These are phyloP conservation scores for Eucalyptus sp. DNA, from an alignment of 345 rosid genomes.

Conservation along the genomic window DNA sequence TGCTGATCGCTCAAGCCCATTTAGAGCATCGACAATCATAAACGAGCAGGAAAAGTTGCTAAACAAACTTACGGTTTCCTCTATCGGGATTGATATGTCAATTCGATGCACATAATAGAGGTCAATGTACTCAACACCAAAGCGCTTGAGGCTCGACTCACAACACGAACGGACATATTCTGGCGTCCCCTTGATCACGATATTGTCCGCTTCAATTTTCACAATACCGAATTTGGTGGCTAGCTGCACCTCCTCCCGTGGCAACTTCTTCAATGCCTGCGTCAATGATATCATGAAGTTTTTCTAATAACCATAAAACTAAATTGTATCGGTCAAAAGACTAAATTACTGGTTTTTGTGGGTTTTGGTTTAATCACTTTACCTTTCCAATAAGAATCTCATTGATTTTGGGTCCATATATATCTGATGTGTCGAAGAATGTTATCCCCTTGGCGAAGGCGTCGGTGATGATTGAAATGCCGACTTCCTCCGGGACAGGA, in stretches of 20 bases:
- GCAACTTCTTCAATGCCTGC: constrained; percentile 15
- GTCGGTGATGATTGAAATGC: neutral
- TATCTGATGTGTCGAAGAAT: neutral
- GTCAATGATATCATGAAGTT: neutral
- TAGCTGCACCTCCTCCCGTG: constrained; percentile 13
- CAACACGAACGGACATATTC: constrained; percentile 13
- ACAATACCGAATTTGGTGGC: constrained; percentile 16
- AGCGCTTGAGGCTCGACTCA: constrained; percentile 15
- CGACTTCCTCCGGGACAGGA: neutral
- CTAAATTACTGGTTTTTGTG: neutral
- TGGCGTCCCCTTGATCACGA: neutral
- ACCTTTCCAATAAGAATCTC: constrained; percentile 2
- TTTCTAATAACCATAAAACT: neutral
- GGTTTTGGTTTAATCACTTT: neutral
- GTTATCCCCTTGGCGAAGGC: neutral
- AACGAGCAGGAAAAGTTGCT: neutral
- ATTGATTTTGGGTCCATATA: neutral
- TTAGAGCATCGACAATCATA: neutral
- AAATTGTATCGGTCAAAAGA: too few species aligned
- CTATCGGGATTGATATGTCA: constrained; percentile 10
- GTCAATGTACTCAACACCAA: constrained; percentile 18
- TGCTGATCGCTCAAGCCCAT: neutral
- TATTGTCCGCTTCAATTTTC: neutral
- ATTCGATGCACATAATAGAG: constrained; percentile 17
- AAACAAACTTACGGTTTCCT: constrained; percentile 4